phyloP scores from a whole-genome alignment of 805 yeast species.

The Zygoascus flipseniorum region DNA sequence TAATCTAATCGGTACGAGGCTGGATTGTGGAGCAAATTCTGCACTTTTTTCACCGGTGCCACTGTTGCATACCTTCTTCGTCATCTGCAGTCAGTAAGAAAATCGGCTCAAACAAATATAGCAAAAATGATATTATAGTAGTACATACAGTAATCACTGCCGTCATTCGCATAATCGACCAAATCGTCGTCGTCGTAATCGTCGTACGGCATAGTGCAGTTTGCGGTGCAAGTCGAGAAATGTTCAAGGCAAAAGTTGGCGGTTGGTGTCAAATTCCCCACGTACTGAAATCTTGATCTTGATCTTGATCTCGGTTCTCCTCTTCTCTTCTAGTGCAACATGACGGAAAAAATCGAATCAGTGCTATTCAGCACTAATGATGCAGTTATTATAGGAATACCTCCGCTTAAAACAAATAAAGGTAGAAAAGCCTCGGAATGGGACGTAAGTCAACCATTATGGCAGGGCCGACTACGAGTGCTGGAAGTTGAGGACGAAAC shows the following conservation, averaged over 20 bases:
- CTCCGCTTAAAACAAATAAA: slow-evolving; percentile 20
- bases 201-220: not conserved
- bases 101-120: not conserved
- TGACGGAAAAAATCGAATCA: slow-evolving; percentile 9
- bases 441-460: slow-evolving; percentile 29
- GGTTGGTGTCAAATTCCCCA: no score
- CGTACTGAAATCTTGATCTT: not conserved
- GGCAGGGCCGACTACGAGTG: slow-evolving; percentile 29
- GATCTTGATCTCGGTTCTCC: not conserved
- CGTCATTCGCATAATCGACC: slow-evolving; percentile 10
- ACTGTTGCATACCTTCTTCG: slow-evolving; percentile 15
- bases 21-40: not conserved
- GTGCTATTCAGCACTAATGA: slow-evolving; percentile 16
- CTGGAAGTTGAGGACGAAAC: slow-evolving; percentile 18
- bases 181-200: slow-evolving; percentile 6
- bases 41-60: not conserved
- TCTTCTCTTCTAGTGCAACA: not conserved
- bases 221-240: no score
- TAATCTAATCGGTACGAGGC: not conserved
- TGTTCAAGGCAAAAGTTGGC: no score
- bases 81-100: not conserved
- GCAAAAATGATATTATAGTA: not conserved
- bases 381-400: slow-evolving; percentile 23
- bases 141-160: slow-evolving; percentile 14
- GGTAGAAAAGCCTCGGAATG: slow-evolving; percentile 26